A percentile compares a stretch with the other conserved stretches of the same genome.
Conservation (phyloP, 768 basidiomycete species). For the Tephrocybe sp. region DNA sequence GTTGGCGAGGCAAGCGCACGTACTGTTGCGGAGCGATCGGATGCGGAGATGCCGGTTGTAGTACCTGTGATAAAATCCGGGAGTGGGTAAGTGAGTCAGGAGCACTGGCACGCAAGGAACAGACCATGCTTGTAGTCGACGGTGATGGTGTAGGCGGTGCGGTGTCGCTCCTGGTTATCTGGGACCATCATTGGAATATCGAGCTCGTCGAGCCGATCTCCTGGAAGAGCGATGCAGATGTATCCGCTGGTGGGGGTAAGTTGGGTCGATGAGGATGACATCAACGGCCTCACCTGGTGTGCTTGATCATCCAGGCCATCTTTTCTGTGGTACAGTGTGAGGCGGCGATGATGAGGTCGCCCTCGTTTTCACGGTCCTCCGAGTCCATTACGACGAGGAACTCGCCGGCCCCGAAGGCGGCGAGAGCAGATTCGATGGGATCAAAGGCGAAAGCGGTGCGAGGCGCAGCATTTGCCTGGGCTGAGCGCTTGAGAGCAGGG, state of each 20-base stretch:
- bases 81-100: conserved; percentile 2
- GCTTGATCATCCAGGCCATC: conserved; percentile 99
- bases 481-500: conserved; percentile 24
- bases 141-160: conserved; percentile 94
- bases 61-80: conserved; percentile 52
- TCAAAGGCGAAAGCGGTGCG: conserved; percentile 69
- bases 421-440: conserved; percentile 74
- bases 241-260: conserved; percentile 67
- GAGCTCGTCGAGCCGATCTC: conserved; percentile 72
- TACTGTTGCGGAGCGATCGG: conserved; percentile 88
- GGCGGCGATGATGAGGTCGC: conserved; percentile 91
- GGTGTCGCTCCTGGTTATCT: conserved; percentile 84
- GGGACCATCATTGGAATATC: conserved; percentile 94
- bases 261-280: conserved; percentile 1
- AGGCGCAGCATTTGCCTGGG: conserved; percentile 24
- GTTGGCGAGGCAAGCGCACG: conserved; percentile 73
- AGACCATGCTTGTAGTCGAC: conserved; percentile 90
- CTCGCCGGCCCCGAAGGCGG: conserved; percentile 75
- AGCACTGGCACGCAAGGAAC: conserved; percentile 24
- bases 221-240: conserved; percentile 85
- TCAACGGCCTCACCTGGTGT: conserved; percentile 70
- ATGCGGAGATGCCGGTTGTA: conserved; percentile 95
- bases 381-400: conserved; percentile 99
- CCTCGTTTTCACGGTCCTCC: conserved; percentile 94
- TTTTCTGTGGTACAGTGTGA: conserved; percentile 86